Evolutionary conservation across 441 rosid genomes (phyloP), one percentile per base, ranked within the genome.

Genomic region (Omphalea diandra): DNA sequence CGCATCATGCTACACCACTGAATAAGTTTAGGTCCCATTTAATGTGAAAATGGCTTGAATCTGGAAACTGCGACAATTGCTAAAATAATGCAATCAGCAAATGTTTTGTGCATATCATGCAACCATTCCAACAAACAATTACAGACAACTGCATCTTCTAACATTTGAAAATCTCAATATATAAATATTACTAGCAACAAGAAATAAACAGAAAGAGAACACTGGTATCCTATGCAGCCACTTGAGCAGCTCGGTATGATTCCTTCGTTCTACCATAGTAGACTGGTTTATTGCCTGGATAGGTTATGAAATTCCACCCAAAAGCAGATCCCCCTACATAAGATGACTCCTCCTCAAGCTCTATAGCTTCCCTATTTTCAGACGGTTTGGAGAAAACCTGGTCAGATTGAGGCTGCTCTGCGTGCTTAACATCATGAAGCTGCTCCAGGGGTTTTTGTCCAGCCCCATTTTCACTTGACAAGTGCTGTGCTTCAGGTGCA

Each of bases 261-360:
- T 87, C 91, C 77, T 89, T 94, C 0, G 96, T 82, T 73, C 73
- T 81, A 35, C 98, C 98, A 68, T 66, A 86, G 76, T 86, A 90
- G 43, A 79, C 76, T 22, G 90, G 83, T 68, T 80, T 71, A 7
- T 66, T 65, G 63, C 94, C 83, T 3, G 83, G 56, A 73, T 63
- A 82, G 44, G 96, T 94, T 7, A 90, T 46, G 60, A 90, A 92
- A 71, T 94, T 90, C 98, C 99, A 94, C 58, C 97, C 99, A 74
- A 90, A 88, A 18, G 91, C 90, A 0, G 97, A 90, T 7, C 96
- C 91, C 38, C 97, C 98, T 14, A 87, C 82, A 36, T 89, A 77
- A 24, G 65, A 71, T 3, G 81, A 61, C 3, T 56, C 79, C 52
- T 71, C 66, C 70, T 74, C 77, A 33, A 58, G 66, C 44, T 67